These are phyloP conservation scores for Kluyveromyces siamensis DNA, from an alignment of 805 yeast species.

Conservation along the genomic window DNA sequence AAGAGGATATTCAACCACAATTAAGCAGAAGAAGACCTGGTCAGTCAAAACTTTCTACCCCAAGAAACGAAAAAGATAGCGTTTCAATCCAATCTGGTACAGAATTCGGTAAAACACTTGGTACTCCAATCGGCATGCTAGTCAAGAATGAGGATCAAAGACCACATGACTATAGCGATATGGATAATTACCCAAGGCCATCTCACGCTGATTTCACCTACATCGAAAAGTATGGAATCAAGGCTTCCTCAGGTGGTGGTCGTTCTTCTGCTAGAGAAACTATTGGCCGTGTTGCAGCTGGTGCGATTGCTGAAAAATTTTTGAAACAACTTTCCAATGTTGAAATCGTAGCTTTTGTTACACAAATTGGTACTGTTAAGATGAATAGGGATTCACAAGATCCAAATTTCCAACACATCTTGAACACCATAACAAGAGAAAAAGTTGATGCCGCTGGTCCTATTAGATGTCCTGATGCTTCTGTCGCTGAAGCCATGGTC, in stretches of 20 bases:
- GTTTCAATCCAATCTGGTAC: conserved; percentile 94
- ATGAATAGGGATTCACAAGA: conserved; percentile 67
- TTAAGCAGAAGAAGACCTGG: conserved; percentile 96
- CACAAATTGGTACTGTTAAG: conserved; percentile 77
- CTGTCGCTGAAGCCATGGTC: conserved; percentile 68
- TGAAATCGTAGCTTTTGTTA: conserved; percentile 93
- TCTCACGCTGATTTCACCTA: conserved; percentile 97
- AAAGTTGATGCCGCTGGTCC: conserved; percentile 83
- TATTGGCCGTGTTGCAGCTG: conserved; percentile 97
- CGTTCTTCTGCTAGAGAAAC: conserved; percentile 96
- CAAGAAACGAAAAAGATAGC: conserved; percentile 89
- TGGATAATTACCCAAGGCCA: conserved; percentile 94
- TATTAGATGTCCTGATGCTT: conserved; percentile 83
- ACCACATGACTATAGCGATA: conserved; percentile 92
- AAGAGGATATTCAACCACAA: conserved; percentile 90
- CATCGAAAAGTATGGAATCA: conserved; percentile 79
- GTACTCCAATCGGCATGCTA: conserved; percentile 92
- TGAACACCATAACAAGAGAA: conserved; percentile 77
- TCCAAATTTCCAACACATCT: conserved; percentile 53
- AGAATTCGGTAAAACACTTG: conserved; percentile 82
- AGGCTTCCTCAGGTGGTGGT: conserved; percentile 96
- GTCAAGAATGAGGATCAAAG: conserved; percentile 93
- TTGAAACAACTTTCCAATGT: conserved; percentile 67
- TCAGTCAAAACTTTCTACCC: conserved; percentile 85
- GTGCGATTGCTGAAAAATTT: conserved; percentile 94